Conservation (phyloP, 352 stramenopile species). For the Phytophthora uliginosa region DNA sequence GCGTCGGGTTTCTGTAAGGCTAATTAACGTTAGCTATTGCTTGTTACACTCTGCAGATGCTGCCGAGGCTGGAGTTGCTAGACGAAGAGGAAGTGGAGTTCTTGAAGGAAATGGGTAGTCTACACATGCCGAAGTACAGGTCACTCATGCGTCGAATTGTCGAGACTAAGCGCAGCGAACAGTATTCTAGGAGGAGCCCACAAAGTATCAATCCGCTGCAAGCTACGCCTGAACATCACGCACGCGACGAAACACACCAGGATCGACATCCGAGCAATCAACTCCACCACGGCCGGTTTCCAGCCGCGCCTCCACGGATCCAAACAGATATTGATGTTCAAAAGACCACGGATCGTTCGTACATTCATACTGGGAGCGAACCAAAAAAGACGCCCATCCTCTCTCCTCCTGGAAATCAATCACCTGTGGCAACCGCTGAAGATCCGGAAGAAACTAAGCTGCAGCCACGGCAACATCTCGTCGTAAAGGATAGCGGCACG, state of each 20-base stretch:
- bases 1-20: not conserved
- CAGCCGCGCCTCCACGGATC: not conserved
- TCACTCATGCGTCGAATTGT: constrained; percentile 55
- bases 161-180: constrained; percentile 18
- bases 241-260: not conserved
- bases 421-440: not conserved
- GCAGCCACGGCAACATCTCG: constrained; percentile 28
- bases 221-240: not conserved
- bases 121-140: constrained; percentile 78
- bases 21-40: not conserved
- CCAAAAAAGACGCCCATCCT: not conserved
- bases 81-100: constrained; percentile 80
- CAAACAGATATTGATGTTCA: not conserved
- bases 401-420: constrained; percentile 4
- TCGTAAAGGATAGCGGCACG: constrained; percentile 62
- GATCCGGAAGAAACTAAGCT: not conserved
- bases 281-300: not conserved
- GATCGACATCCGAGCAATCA: constrained; percentile 8
- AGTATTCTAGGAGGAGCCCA: constrained; percentile 20
- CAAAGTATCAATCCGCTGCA: constrained; percentile 3
- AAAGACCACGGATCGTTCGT: not conserved
- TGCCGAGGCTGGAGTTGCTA: constrained; percentile 58
- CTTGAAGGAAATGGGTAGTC: constrained; percentile 60
- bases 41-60: constrained; percentile 41
- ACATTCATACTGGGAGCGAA: not conserved